Evolutionary conservation across 371 early-diverging fungal species (phyloP).

Genomic region (Sporodiniella umbellata): DNA sequence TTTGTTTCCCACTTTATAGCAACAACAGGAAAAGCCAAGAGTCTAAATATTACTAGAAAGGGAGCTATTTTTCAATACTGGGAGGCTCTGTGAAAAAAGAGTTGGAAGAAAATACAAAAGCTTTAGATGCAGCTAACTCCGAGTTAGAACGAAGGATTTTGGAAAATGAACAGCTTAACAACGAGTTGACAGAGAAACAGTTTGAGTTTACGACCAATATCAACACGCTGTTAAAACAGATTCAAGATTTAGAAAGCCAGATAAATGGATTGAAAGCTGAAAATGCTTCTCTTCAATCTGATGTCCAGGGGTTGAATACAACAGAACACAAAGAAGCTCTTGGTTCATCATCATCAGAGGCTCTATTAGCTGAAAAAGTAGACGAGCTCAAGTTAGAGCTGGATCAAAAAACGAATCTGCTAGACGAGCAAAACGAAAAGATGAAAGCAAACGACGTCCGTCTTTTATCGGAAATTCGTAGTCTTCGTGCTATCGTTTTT

Average conservation of each 20-base stretch:
- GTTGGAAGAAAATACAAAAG: constrained; percentile 48
- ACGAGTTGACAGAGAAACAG: background rate
- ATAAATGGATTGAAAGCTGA: constrained; percentile 49
- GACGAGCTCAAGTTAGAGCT: constrained; percentile 25
- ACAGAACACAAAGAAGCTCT: background rate
- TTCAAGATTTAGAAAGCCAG: constrained; percentile 46
- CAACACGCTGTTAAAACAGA: constrained; percentile 10
- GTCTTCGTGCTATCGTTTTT: constrained; percentile 39
- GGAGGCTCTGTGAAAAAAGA: constrained; percentile 56
- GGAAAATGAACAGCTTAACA: constrained; percentile 47
- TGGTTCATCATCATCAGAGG: constrained; percentile 21
- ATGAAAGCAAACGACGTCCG: constrained; percentile 27
- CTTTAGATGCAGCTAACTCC: constrained; percentile 45
- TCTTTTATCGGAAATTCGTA: constrained; percentile 37
- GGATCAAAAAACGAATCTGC: constrained; percentile 20
- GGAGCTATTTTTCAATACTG: constrained; percentile 37
- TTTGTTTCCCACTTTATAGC: no score
- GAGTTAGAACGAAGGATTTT: constrained; percentile 55
- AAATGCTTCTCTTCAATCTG: constrained; percentile 24
- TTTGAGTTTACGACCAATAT: constrained; percentile 35
- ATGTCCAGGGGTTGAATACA: background rate
- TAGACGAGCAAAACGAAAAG: constrained; percentile 29
- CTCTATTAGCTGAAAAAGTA: constrained; percentile 25
- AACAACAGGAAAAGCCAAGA: no score
- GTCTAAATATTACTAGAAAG: no score